phyloP scores from a whole-genome alignment of 2,329 filamentous ascomycete species.

The Coniochaeta ligniaria region DNA sequence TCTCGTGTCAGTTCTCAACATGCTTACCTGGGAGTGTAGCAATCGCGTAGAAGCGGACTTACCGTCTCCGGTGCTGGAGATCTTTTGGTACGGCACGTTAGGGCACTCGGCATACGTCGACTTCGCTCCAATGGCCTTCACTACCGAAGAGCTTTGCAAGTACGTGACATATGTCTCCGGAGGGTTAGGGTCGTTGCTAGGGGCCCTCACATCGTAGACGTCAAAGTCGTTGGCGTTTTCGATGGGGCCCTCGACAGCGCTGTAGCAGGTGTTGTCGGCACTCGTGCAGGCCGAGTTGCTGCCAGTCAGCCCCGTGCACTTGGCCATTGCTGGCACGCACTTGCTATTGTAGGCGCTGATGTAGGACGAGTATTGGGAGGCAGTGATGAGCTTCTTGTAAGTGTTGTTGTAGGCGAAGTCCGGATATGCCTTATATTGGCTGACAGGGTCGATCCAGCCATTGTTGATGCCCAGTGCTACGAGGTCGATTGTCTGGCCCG shows the following conservation, averaged over 20 bases:
- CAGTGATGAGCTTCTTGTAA: conserved; percentile 16
- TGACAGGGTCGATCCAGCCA: conserved; percentile 42
- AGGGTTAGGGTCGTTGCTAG: conserved; percentile 27
- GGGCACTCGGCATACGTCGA: conserved; percentile 33
- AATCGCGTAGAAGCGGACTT: not conserved
- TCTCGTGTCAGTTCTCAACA: conserved; percentile 13
- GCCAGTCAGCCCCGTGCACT: conserved; percentile 13
- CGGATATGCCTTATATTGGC: conserved; percentile 33
- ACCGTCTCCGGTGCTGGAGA: conserved; percentile 31
- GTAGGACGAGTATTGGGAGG: conserved; percentile 3
- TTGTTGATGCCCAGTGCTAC: conserved; percentile 50
- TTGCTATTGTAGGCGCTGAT: conserved; percentile 12
- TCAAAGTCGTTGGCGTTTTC: conserved; percentile 25
- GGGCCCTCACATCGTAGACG: conserved; percentile 37
- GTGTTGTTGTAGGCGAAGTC: conserved; percentile 37
- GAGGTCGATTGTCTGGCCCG: conserved; percentile 38
- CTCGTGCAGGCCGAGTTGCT: conserved; percentile 22
- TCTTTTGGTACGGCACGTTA: conserved; percentile 25
- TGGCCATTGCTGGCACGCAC: conserved; percentile 12
- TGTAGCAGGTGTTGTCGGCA: conserved; percentile 18
- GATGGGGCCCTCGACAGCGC: conserved; percentile 15
- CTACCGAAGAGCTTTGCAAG: conserved; percentile 25
- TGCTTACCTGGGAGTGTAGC: too few species aligned
- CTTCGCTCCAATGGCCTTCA: conserved; percentile 36
- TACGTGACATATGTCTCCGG: conserved; percentile 33